Evolutionary conservation across 1,284 basidiomycete species (phyloP).

Genomic region (Hymenochaete sp.): DNA sequence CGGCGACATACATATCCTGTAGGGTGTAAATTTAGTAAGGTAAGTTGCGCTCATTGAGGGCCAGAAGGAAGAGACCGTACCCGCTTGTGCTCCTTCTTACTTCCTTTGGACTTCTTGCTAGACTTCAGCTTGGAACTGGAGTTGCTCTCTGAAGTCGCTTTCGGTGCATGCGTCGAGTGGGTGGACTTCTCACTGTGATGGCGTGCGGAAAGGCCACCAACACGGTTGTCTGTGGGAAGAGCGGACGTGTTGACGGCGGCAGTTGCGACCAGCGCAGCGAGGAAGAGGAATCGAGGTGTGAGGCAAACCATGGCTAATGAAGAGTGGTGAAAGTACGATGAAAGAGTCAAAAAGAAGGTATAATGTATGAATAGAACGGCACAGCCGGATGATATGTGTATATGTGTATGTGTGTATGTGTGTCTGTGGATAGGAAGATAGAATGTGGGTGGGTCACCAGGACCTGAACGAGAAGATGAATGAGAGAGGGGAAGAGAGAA

Average conservation of each 20-base stretch:
- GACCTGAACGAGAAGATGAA: constrained; percentile 16
- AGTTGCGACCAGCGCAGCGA: constrained; percentile 15
- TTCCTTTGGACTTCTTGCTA: not conserved
- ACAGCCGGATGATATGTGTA: constrained; percentile 8
- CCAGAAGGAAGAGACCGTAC: no score
- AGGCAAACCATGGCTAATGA: constrained; percentile 11
- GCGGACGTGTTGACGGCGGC: constrained; percentile 8
- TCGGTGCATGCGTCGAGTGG: no score
- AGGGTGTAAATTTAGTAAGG: no score
- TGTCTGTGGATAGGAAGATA: no score
- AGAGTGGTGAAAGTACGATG: not conserved
- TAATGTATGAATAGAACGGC: constrained; percentile 15
- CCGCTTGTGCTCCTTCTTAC: constrained; percentile 1
- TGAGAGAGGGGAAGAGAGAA: constrained; percentile 6
- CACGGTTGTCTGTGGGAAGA: constrained; percentile 9
- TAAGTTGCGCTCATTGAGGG: no score
- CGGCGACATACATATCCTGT: no score
- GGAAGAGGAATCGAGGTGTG: constrained; percentile 13
- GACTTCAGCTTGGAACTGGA: no score
- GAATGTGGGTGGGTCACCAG: constrained; percentile 14
- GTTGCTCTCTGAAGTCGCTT: no score
- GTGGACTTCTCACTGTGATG: constrained; percentile 6
- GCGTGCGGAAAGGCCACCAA: not conserved
- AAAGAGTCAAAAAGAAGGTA: constrained; percentile 1
- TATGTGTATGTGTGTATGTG: constrained; percentile 1